Conservation (phyloP, 345 rosid species). For the Eucalyptus tenuipes region DNA sequence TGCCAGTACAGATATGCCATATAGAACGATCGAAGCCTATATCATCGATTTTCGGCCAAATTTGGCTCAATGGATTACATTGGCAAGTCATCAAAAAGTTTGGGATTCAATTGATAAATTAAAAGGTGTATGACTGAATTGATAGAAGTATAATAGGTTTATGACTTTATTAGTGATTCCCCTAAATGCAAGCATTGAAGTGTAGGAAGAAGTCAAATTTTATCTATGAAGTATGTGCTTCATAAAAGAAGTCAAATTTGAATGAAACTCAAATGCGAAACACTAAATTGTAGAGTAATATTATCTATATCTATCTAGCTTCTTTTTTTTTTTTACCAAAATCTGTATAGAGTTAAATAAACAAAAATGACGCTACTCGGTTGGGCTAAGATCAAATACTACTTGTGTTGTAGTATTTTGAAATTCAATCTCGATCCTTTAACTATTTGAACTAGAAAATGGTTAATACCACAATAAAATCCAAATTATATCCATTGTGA, state of each 20-base stretch:
- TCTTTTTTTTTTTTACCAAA: no score
- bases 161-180: no score
- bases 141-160: no score
- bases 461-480: no score
- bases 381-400: not conserved
- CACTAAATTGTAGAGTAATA: not conserved
- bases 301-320: not conserved
- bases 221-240: not conserved
- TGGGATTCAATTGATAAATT: no score
- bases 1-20: fast-evolving
- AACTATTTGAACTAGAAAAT: not conserved
- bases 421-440: not conserved
- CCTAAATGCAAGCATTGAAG: not conserved
- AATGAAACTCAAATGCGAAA: not conserved
- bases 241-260: not conserved
- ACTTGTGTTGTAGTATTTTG: not conserved
- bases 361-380: not conserved
- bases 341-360: no score
- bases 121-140: no score
- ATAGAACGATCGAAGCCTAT: no score
- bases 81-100: no score
- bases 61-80: no score
- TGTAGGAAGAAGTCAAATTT: not conserved
- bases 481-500: no score
- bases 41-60: no score